Evolutionary conservation across 257 asterid species (phyloP), one percentile per base, ranked within the genome.

Genomic region (Verbena officinalis): DNA sequence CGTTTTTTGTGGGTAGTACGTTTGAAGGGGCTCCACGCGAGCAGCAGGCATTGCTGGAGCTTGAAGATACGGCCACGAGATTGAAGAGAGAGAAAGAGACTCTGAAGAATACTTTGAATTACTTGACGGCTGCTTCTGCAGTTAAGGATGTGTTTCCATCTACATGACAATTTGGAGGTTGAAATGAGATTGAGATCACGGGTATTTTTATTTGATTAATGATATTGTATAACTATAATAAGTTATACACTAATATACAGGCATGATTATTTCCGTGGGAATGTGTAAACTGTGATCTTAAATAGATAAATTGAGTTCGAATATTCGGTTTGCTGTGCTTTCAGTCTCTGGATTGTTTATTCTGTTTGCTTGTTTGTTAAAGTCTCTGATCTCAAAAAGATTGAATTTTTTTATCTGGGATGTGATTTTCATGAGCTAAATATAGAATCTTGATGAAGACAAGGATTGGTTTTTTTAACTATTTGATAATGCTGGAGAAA

Each of bases 21-120:
- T 94, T 94, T 34, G 97, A 94, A 54, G 99, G 97, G 21, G 97
- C 99, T 1, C 97, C 97, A 0, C 65, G 95, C 39, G 99, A 94
- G 79, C 99, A 94, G 79, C 99, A 94, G 80, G 99, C 99, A 9
- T 68, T 94, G 80, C 83, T 94, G 75, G 99, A 94, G 62, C 78
- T 94, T 69, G 99, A 86, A 84, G 99, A 90, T 62, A 78, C 99
- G 0, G 95, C 93, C 0, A n/a, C 62, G 76, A 88, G 99, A 69
- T 76, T 94, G 84, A 94, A 88, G 80, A 77, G 96, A 64, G 99
- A 94, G 82, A 94, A 88, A 75, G 97, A 94, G 82, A 94, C 97
- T 1, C 85, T 94, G 80, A 82, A 84, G 81, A 94, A 94, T 69
- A 94, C 97, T 1, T 64, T 94, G 81, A 94, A 94, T 75, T 94